Percentiles rank a stretch among this genome's conserved stretches.
Conservation (phyloP, 1,284 basidiomycete genomes). For the Rhodotorula sp. region DNA sequence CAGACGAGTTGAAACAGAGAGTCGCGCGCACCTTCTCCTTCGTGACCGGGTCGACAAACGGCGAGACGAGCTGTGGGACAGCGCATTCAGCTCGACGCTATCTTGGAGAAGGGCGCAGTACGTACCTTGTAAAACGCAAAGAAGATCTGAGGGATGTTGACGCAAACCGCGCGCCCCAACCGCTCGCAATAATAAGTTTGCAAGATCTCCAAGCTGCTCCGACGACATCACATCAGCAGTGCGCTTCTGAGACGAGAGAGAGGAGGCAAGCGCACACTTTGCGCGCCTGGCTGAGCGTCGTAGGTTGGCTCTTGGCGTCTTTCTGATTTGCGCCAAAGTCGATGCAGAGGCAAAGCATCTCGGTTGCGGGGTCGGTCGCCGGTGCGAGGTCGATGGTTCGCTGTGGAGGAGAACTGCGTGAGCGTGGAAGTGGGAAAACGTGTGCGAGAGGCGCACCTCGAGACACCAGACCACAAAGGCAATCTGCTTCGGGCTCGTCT, state of each 20-base stretch:
- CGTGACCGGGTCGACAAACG: constrained; percentile 52
- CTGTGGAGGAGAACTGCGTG: constrained; percentile 34
- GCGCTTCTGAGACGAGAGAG: too few relatives aligned
- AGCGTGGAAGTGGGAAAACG: constrained; percentile 18
- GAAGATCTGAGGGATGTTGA: constrained; percentile 44
- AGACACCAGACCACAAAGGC: constrained; percentile 52
- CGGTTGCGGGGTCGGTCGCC: constrained; percentile 31
- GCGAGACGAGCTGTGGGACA: constrained; percentile 47
- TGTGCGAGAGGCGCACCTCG: constrained; percentile 43
- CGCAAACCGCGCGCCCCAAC: constrained; percentile 50
- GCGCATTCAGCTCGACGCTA: constrained; percentile 43
- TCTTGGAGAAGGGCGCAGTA: not conserved
- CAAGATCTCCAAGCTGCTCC: constrained; percentile 35
- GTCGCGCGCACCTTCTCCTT: constrained; percentile 47
- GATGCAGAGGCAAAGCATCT: constrained; percentile 43
- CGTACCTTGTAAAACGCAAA: constrained; percentile 35
- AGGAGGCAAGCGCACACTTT: constrained; percentile 31
- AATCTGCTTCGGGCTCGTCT: constrained; percentile 48
- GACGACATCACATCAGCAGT: not conserved
- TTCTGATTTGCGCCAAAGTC: constrained; percentile 42
- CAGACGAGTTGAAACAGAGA: not conserved
- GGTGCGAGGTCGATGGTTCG: constrained; percentile 49
- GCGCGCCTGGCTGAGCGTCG: constrained; percentile 41
- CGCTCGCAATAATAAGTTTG: constrained; percentile 49
- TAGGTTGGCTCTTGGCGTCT: constrained; percentile 41